These are phyloP conservation scores for Acephala macrosclerotiorum DNA, from an alignment of 2,329 filamentous ascomycete species.

Conservation along the genomic window DNA sequence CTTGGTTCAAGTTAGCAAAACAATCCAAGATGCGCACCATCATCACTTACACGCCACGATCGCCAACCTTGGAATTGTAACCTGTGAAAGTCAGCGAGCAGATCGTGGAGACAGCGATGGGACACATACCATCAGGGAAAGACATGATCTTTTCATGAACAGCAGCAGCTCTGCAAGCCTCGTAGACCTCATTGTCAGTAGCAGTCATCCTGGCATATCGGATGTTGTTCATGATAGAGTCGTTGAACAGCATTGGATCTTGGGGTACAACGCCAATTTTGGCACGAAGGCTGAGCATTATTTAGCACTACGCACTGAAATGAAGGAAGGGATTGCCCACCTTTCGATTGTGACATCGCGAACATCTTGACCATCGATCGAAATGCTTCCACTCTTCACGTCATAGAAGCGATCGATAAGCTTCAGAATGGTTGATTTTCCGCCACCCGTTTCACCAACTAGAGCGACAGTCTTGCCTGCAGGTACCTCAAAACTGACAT, in stretches of 20 bases:
- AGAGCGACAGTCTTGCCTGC: slow-evolving; percentile 52
- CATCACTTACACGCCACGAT: slow-evolving; percentile 62
- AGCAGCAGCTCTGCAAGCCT: slow-evolving; percentile 64
- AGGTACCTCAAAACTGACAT: slow-evolving; percentile 45
- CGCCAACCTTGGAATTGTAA: slow-evolving; percentile 55
- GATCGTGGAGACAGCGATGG: background rate
- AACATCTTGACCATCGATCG: slow-evolving; percentile 48
- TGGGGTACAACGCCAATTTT: slow-evolving; percentile 64
- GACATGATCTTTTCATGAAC: slow-evolving; percentile 64
- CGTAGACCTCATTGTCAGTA: slow-evolving; percentile 43
- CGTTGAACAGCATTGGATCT: slow-evolving; percentile 62
- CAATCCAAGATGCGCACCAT: background rate
- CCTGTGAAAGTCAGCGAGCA: slow-evolving; percentile 26
- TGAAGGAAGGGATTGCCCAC: slow-evolving; percentile 52
- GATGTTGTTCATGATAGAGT: slow-evolving; percentile 52
- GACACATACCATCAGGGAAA: slow-evolving; percentile 61
- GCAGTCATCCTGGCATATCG: slow-evolving; percentile 42
- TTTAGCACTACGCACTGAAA: slow-evolving; percentile 40
- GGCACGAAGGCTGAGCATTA: slow-evolving; percentile 42
- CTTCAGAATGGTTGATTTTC: slow-evolving; percentile 52
- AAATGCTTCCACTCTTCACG: slow-evolving; percentile 47
- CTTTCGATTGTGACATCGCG: slow-evolving; percentile 54
- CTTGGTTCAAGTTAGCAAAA: slow-evolving; percentile 66
- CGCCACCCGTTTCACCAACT: slow-evolving; percentile 54
- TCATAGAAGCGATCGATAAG: slow-evolving; percentile 55